Evolutionary conservation across 176 grass and related monocot genomes (phyloP).

Genomic region (Triticum turgidum): DNA sequence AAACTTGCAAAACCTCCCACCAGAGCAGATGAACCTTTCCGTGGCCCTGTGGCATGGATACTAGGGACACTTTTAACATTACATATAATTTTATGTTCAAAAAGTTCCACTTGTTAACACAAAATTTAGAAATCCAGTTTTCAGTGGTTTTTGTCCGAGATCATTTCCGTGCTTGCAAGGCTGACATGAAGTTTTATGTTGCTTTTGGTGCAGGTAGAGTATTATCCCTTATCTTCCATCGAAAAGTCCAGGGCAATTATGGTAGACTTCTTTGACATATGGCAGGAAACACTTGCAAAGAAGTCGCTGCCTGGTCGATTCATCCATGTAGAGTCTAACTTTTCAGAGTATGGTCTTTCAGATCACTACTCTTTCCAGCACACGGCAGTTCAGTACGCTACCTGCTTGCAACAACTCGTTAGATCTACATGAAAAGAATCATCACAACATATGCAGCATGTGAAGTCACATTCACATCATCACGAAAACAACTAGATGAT

Average conservation of each 20-base stretch:
- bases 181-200: conserved; percentile 22
- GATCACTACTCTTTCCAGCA: conserved; percentile 84
- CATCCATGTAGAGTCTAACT: conserved; percentile 66
- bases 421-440: not conserved
- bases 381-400: conserved; percentile 72
- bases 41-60: not conserved
- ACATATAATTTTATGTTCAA: not conserved
- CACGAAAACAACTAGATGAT: no score
- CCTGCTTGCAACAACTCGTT: conserved; percentile 70
- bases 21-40: not conserved
- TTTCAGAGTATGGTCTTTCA: conserved; percentile 71
- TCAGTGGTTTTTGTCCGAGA: not conserved
- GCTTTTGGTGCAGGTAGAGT: conserved; percentile 70
- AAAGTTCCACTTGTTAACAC: not conserved
- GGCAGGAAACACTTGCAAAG: conserved; percentile 68
- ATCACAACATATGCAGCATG: no score
- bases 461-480: no score
- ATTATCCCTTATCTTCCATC: conserved; percentile 80
- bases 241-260: conserved; percentile 75
- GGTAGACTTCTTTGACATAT: conserved; percentile 91
- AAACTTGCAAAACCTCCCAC: not conserved
- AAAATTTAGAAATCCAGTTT: not conserved
- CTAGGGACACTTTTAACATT: not conserved
- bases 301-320: conserved; percentile 79
- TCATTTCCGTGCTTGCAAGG: not conserved